phyloP scores from a whole-genome alignment of 1,284 basidiomycete species.

The Ganoderma sp. region DNA sequence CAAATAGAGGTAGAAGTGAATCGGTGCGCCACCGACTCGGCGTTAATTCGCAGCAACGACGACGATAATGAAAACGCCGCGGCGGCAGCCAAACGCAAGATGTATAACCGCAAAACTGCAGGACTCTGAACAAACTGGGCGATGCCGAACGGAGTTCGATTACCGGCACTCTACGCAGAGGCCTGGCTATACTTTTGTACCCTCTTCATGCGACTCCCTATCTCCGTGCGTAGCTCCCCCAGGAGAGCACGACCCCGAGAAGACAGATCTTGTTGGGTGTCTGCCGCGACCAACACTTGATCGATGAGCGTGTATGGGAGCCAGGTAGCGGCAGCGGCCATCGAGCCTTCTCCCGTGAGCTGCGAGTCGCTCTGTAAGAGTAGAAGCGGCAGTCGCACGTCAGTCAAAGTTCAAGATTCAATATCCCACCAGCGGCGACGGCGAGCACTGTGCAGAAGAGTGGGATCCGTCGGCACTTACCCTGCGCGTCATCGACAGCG shows the following conservation, averaged over 20 bases:
- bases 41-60: not conserved
- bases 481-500: slow-evolving; percentile 71
- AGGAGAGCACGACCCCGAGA: slow-evolving; percentile 48
- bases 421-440: not conserved
- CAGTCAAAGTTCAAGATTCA: slow-evolving; percentile 14
- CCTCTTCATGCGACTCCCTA: slow-evolving; percentile 64
- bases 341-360: slow-evolving; percentile 60
- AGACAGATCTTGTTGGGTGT: slow-evolving; percentile 57
- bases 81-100: not conserved
- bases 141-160: not conserved
- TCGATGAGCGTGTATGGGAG: slow-evolving; percentile 88
- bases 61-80: not conserved
- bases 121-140: not conserved
- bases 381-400: not conserved
- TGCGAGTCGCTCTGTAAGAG: slow-evolving; percentile 59
- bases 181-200: slow-evolving; percentile 61
- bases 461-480: slow-evolving; percentile 48
- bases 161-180: slow-evolving; percentile 1
- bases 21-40: not conserved
- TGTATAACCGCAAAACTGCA: not conserved
- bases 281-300: slow-evolving; percentile 77
- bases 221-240: slow-evolving; percentile 58
- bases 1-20: not conserved
- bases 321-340: slow-evolving; percentile 69
- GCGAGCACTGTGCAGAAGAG: slow-evolving; percentile 11